Evolutionary conservation across 192 early-diverging fungal genomes (phyloP), one percentile per base, ranked within the genome.

Genomic region (Neocallimastix lanati): DNA sequence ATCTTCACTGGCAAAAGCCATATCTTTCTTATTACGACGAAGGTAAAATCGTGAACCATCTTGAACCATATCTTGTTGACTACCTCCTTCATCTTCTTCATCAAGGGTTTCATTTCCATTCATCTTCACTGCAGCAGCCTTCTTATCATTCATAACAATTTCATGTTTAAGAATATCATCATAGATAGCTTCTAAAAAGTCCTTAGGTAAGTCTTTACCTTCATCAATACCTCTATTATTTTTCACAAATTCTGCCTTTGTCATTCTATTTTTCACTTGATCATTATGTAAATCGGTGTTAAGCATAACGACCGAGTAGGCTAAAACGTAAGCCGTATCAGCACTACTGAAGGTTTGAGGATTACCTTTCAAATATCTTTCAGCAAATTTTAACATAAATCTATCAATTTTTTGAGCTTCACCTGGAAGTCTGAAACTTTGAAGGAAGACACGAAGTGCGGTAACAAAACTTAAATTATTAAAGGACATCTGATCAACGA

Each of bases 351-450:
- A 98, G 0, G 85, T 84, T 6, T 84, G 83, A 1, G 94, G 92
- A 79, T 98, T 96, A 76, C 91, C 93, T 81, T 93, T 91, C 13
- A 95, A 67, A 80, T 93, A 98, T 29, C 94, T 89, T 84, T 96
- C 95, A 35, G 96, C 96, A 87, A 96, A 98, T 84, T 98, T 98
- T 21, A 98, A 88, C 96, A 98, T 98, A 81, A 95, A 96, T 37
- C 96, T 87, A 85, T 98, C 96, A 82, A 98, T 98, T 87, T 96
- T 96, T 82, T 98, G 96, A 29, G 92, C 88, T 84, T 98, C 96
- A 33, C 96, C 96, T 4, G 96, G 96, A 50, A 98, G 87, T 79
- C 96, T 83, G 86, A 98, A 98, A 58, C 87, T 85, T 82, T 98
- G 96, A 78, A 98, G 83, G 81, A 96, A 96, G 33, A 83, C 83